Evolutionary conservation across 306 rosid species (phyloP), one percentile per base, ranked within the genome.

Genomic region (Canavalia ensiformis): DNA sequence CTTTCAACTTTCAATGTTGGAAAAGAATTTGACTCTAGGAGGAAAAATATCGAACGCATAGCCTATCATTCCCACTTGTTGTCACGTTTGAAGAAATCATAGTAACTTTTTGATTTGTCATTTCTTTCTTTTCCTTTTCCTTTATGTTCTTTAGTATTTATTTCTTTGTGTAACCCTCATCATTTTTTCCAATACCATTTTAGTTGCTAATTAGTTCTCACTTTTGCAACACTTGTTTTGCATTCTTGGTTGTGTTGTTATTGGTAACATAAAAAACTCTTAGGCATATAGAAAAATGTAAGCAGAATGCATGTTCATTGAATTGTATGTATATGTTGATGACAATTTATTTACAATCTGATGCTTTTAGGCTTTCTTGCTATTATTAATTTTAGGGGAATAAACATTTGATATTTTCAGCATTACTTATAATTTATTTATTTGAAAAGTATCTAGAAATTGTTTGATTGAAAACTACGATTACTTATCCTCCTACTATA

Each of bases 11-110:
- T 1, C n/a, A 28, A 29, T 7, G 41, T 57, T 34, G 33, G 25
- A 65, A 30, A 69, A 74, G 39, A 8, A 8, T 30, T 49, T 2
- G 3, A 12, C 13, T 64, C 59, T 74, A 7, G 66, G 44, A 1
- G 79, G 81, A 75, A 86, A 68, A 69, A 30, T 50, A 79, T 33
- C 86, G 31, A 86, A 82, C 82, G 79, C 39, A 4, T 74, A 42
- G 64, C 70, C 4, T 63, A 58, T 81, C 66, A 72, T 7, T 9
- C 25, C 30, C 37, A 57, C 42, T 51, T 65, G 69, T 83, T 64
- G 74, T 0, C 75, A 13, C 42, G 52, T 77, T 49, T 37, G 33
- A 47, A 58, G 37, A 8, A 55, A 72, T 68, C 73, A 62, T 57
- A 30, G 47, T 44, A 71, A 68, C 83, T 41, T 59, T 33, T 75